phyloP scores from a whole-genome alignment of 176 grass and related monocot species.

The Eremochloa ophiuroides region DNA sequence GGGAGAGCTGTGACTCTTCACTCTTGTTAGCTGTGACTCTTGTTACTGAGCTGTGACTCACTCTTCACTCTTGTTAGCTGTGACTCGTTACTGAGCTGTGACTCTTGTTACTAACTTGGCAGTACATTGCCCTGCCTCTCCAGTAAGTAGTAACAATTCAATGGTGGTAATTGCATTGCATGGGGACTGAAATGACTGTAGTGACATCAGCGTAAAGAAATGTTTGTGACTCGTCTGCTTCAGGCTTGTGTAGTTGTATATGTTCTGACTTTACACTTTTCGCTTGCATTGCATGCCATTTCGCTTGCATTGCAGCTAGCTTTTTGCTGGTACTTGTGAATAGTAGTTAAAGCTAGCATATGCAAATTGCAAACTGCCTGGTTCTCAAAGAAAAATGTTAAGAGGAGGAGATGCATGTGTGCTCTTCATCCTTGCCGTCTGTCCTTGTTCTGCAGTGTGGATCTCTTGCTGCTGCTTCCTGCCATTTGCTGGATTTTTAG shows the following conservation, averaged over 20 bases:
- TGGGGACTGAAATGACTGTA: not conserved
- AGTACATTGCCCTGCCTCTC: not conserved
- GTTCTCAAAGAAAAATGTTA: not conserved
- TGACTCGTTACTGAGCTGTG: too few species aligned
- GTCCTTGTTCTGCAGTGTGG: not conserved
- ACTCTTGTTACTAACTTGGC: not conserved
- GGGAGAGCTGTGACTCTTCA: too few species aligned
- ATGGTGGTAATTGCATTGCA: not conserved
- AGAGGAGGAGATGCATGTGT: not conserved
- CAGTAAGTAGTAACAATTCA: conserved; percentile 23
- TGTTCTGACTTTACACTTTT: too few species aligned
- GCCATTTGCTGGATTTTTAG: not conserved
- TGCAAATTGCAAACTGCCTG: not conserved
- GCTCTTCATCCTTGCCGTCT: not conserved
- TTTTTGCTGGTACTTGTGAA: not conserved
- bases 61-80: too few species aligned
- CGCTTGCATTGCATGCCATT: not conserved
- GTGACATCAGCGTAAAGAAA: not conserved
- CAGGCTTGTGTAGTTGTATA: not conserved
- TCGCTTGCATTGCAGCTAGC: not conserved
- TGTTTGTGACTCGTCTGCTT: not conserved
- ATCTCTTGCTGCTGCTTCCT: not conserved
- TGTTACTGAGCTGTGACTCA: too few species aligned
- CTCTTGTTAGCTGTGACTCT: too few species aligned
- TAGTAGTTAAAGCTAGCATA: not conserved